Percentiles rank a stretch among this genome's conserved stretches.
Evolutionary conservation across 805 yeast species (phyloP).

Genomic region (Priceomyces castillae): DNA sequence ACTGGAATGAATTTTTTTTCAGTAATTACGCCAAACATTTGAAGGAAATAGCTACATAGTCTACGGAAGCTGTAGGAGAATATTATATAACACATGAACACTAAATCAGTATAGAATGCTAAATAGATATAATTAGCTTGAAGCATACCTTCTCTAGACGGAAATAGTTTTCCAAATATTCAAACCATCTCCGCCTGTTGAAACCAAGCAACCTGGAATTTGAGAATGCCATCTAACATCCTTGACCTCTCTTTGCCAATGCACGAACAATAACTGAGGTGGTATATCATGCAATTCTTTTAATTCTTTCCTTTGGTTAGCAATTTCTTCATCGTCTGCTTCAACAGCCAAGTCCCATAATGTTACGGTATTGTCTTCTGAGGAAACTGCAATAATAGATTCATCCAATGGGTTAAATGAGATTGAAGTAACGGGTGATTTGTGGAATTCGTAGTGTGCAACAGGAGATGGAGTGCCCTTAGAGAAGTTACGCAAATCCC

Average conservation of each 20-base stretch:
- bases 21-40: too few species aligned
- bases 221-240: conserved; percentile 98
- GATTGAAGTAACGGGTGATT: conserved; percentile 87
- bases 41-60: too few species aligned
- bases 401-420: conserved; percentile 95
- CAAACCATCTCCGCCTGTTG: conserved; percentile 95
- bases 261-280: conserved; percentile 92
- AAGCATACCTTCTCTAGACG: conserved; percentile 45
- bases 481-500: conserved; percentile 89
- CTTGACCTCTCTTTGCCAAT: conserved; percentile 97
- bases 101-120: background rate
- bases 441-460: conserved; percentile 93
- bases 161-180: conserved; percentile 96
- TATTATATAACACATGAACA: background rate
- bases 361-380: conserved; percentile 95
- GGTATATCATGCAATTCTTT: conserved; percentile 87
- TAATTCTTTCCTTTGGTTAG: conserved; percentile 74
- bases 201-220: conserved; percentile 91
- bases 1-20: too few species aligned
- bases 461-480: conserved; percentile 68
- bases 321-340: conserved; percentile 96
- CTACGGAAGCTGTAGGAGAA: too few species aligned
- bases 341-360: conserved; percentile 98
- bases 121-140: background rate
- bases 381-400: conserved; percentile 90